Evolutionary conservation across 345 rosid species (phyloP), one percentile per base, ranked within the genome.

Genomic region (Aurinia saxatilis): DNA sequence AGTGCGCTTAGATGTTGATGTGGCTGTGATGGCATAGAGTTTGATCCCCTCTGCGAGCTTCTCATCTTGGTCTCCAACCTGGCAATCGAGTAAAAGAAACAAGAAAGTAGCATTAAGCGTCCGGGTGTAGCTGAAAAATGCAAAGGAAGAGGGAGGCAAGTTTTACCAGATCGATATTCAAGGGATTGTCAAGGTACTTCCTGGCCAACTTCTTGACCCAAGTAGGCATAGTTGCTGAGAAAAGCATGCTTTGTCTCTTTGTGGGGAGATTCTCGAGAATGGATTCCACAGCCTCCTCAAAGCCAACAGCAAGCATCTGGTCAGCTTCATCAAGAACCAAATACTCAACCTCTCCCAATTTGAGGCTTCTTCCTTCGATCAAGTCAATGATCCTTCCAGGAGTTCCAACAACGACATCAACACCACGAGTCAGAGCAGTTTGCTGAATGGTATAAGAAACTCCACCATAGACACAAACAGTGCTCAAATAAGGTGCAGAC

Each of bases 291-390:
- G 78, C 96, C 77, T 91, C 96, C 82, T 88, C 98, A 50, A 91
- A 91, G 37, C 98, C 98, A 74, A 91, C 92, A 1, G 96, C 95
- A 78, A 91, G 98, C 98, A 91, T 91, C 81, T 83, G 96, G 72
- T 91, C 98, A 60, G 96, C 98, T 80, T 93, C 99, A 72, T 93
- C 99, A 60, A 93, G 95, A n/a, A 93, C 97, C 79, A 93, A 73
- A 78, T 45, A 93, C 64, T 90, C 85, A 63, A 93, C 92, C 74
- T 93, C 88, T 52, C 95, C 97, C 61, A 93, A 58, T 60, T 73
- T 87, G 52, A 93, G 99, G 57, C 87, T 82, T 45, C 77, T 78
- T 31, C 91, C 82, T 34, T 87, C 80, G 9, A 90, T 81, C 59
- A 93, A 80, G 66, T 93, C 99, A 59, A 87, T 93, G 37, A 90